Evolutionary conservation across 257 asterid species (phyloP).

Genomic region (Voacanga thouarsii): DNA sequence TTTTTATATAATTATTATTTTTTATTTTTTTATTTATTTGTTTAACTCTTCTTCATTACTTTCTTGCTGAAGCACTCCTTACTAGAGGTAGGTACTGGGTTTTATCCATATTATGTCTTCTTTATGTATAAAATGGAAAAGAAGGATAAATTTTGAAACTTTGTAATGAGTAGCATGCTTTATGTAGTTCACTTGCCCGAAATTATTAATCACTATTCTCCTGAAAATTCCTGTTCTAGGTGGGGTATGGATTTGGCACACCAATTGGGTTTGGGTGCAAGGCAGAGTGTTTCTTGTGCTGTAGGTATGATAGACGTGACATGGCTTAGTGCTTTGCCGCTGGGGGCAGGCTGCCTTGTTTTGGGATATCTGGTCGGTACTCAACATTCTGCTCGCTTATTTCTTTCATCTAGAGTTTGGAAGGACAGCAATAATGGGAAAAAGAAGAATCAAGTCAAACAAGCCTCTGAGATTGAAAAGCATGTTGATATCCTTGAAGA

Average conservation of each 20-base stretch:
- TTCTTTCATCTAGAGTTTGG: no score
- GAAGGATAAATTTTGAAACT: not conserved
- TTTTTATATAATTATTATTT: no score
- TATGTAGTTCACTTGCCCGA: not conserved
- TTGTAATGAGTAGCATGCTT: not conserved
- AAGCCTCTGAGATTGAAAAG: no score
- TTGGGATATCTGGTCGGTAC: no score
- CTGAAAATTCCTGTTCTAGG: not conserved
- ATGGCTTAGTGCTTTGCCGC: no score
- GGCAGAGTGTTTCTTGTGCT: slow-evolving; percentile 33
- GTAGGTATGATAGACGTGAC: no score
- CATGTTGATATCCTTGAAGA: no score
- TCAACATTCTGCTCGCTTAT: no score
- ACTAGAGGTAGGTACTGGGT: not conserved
- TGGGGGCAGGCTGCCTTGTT: no score
- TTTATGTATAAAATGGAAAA: not conserved
- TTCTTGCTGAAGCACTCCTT: not conserved
- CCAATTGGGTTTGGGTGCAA: slow-evolving; percentile 27
- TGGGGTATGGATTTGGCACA: not conserved
- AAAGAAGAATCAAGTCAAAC: no score
- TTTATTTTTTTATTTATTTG: not conserved
- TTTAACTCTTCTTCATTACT: not conserved
- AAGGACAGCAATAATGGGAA: no score
- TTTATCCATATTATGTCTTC: no score
- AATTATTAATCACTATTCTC: not conserved